Evolutionary conservation across 2,329 filamentous ascomycete genomes (phyloP).

Genomic region (Sclerotinia minor): DNA sequence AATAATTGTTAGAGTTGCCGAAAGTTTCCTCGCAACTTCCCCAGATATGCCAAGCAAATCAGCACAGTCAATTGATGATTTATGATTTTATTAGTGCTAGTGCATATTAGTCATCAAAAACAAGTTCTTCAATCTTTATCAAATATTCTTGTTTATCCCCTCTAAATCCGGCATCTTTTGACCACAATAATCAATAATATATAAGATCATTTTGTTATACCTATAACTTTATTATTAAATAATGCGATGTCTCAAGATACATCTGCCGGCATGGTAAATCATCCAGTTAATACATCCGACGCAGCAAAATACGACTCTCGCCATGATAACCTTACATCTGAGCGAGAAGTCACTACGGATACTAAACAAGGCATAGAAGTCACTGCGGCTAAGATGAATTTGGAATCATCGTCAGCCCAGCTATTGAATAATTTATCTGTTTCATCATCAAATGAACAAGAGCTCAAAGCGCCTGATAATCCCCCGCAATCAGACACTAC

Average conservation of each 20-base stretch:
- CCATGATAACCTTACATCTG: constrained; percentile 3
- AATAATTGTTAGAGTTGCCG: too few species aligned
- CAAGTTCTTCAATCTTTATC: constrained; percentile 8
- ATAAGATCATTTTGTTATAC: constrained; percentile 7
- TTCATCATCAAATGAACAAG: constrained; percentile 15
- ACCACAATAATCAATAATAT: not conserved
- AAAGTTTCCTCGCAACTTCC: not conserved
- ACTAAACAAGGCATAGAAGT: constrained; percentile 3
- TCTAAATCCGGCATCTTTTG: not conserved
- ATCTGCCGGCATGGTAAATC: constrained; percentile 31
- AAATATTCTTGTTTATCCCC: not conserved
- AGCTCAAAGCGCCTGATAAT: constrained; percentile 4
- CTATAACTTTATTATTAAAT: not conserved
- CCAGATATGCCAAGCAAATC: constrained; percentile 5
- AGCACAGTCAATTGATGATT: not conserved
- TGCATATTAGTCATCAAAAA: constrained; percentile 2
- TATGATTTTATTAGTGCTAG: not conserved
- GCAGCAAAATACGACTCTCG: constrained; percentile 28
- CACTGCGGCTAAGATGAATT: constrained; percentile 23
- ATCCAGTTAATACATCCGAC: constrained; percentile 19
- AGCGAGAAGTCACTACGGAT: constrained; percentile 4
- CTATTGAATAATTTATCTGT: constrained; percentile 14
- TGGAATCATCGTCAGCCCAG: constrained; percentile 24
- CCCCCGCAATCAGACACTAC: not conserved
- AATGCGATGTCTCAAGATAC: constrained; percentile 34